phyloP scores from a whole-genome alignment of 140 eudicot species.

The Anethum foeniculum region DNA sequence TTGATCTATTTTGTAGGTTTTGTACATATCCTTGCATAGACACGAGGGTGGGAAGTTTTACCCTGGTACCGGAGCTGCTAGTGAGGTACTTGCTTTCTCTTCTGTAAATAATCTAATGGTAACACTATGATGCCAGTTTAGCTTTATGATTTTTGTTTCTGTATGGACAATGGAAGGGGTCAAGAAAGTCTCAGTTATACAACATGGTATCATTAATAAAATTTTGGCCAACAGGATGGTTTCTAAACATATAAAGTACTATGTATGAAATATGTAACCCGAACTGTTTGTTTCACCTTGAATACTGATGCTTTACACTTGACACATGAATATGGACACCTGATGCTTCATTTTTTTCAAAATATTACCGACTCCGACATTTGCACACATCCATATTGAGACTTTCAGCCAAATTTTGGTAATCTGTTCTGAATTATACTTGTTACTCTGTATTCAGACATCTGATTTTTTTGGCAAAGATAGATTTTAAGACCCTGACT shows the following conservation, averaged over 20 bases:
- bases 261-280: background rate
- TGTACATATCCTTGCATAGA: conserved; percentile 90
- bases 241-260: background rate
- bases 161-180: background rate
- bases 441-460: background rate
- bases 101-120: background rate
- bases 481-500: background rate
- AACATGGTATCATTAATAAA: background rate
- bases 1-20: conserved; percentile 41
- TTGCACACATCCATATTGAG: background rate
- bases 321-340: background rate
- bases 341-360: background rate
- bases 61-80: conserved; percentile 97
- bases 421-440: background rate
- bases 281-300: background rate
- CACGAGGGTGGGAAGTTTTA: conserved; percentile 90
- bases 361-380: background rate
- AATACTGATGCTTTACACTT: background rate
- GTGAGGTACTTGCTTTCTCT: conserved; percentile 44
- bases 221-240: background rate
- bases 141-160: background rate
- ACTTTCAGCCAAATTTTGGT: background rate
- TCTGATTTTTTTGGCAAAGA: background rate
- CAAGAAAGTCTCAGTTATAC: background rate
- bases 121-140: background rate